These are phyloP conservation scores for Alternaria dauci DNA, from an alignment of 2,329 filamentous ascomycete genomes.

Conservation along the genomic window DNA sequence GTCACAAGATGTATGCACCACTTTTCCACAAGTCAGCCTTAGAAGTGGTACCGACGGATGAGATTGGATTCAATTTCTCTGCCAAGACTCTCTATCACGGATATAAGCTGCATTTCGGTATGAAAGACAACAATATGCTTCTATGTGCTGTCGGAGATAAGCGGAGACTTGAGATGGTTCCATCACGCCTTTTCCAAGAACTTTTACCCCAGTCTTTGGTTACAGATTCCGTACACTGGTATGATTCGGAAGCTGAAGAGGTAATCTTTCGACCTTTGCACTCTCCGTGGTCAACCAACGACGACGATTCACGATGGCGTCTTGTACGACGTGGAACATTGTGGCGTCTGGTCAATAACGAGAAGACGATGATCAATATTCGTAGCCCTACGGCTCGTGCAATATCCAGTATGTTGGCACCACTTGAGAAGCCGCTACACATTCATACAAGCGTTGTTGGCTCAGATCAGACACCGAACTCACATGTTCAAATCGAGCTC, in stretches of 20 bases:
- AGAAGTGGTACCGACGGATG: slow-evolving; percentile 55
- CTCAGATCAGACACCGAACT: not conserved
- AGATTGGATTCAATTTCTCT: slow-evolving; percentile 55
- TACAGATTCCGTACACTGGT: slow-evolving; percentile 30
- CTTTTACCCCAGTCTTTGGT: slow-evolving; percentile 46
- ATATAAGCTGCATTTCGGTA: slow-evolving; percentile 50
- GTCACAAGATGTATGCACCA: slow-evolving; percentile 50
- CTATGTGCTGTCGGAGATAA: slow-evolving; percentile 24
- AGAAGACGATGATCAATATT: slow-evolving; percentile 8
- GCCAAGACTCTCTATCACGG: slow-evolving; percentile 35
- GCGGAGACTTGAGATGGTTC: slow-evolving; percentile 45
- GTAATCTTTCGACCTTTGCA: slow-evolving; percentile 22
- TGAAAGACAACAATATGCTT: slow-evolving; percentile 32
- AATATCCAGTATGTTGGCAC: slow-evolving; percentile 23
- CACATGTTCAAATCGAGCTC: slow-evolving; percentile 23
- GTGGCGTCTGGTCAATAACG: slow-evolving; percentile 27
- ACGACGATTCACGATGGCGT: not conserved
- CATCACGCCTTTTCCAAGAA: slow-evolving; percentile 35
- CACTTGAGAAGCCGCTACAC: slow-evolving; percentile 26
- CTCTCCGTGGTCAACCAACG: slow-evolving; percentile 13
- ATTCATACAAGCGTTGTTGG: slow-evolving; percentile 25
- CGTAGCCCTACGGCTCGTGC: slow-evolving; percentile 14
- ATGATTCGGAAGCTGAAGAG: slow-evolving; percentile 8
- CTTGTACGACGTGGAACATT: not conserved
- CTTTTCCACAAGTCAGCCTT: slow-evolving; percentile 56